Base-by-base conservation (phyloP, 2,329 filamentous ascomycete species). In the Huntiella abstrusa region DNA sequence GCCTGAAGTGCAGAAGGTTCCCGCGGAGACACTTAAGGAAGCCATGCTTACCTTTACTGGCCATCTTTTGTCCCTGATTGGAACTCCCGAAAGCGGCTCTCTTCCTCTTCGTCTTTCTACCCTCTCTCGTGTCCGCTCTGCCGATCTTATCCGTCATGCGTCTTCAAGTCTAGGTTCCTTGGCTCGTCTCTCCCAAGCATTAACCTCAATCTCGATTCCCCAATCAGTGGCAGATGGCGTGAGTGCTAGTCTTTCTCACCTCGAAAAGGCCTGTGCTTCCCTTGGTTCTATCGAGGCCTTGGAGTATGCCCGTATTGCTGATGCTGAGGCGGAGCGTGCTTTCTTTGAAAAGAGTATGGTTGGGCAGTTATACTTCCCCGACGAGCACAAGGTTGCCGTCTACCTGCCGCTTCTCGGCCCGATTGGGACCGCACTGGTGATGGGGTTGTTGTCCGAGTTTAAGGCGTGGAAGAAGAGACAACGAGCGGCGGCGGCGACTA, bases 331-430 rank as follows among this genome's bases (percentile, higher is more conserved):
- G 0, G 91, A 98, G 60, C 77, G 81, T 51, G 88, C 88, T 0
- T 98, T 98, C 62, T 98, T 98, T 54, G 91, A 98, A 62, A 93
- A 93, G 63, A 93, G 83, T 57, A 98, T 98, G 91, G 91, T 98
- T 10, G 91, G 87, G 0, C 91, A 96, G 64, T 79, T 96, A 2
- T 98, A 96, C 61, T 98, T 98, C 60, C 91, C 91, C 0, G 91
- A 98, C 57, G 91, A 98, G 64, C 91, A 98, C 61, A 98, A 96
- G 62, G 75, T 98, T 17, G 91, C 91, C 0, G 91, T 98, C 1
- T 98, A 98, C 59, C 63, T 98, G 55, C 91, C 91, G 1, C 64
- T 98, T 8, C 64, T 98, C 36, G 91, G 91, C 0, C 91, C 91
- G 0, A 77, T 96, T 36, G 86, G 83, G 4, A 88, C 96, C 10